Evolutionary conservation across 2,329 filamentous ascomycete genomes (phyloP).

Genomic region (Ophiostoma sp.): DNA sequence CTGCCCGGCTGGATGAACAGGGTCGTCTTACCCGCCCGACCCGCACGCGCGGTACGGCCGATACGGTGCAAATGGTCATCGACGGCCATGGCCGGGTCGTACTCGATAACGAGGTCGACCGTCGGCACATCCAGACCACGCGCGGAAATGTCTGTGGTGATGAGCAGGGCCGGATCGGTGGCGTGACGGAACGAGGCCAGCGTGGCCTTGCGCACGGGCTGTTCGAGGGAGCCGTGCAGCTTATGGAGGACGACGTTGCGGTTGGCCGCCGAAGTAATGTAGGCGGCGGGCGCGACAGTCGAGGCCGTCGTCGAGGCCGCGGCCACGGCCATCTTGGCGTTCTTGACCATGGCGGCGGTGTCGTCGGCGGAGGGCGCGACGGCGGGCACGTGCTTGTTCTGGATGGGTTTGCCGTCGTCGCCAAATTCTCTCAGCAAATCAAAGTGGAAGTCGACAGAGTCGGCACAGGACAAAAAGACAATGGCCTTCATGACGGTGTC

Average conservation of each 20-base stretch:
- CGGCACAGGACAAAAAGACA: slow-evolving; percentile 93
- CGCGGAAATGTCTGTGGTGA: slow-evolving; percentile 94
- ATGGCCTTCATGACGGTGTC: slow-evolving; percentile 96
- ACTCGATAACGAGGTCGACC: slow-evolving; percentile 92
- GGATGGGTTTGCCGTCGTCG: slow-evolving; percentile 18
- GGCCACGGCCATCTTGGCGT: slow-evolving; percentile 31
- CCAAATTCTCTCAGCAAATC: slow-evolving; percentile 64
- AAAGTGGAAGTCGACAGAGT: slow-evolving; percentile 96
- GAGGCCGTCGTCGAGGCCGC: slow-evolving; percentile 44
- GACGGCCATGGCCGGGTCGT: slow-evolving; percentile 90
- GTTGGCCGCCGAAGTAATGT: slow-evolving; percentile 75
- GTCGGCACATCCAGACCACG: slow-evolving; percentile 94
- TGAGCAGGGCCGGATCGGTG: slow-evolving; percentile 73
- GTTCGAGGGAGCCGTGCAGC: slow-evolving; percentile 88
- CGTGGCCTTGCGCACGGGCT: slow-evolving; percentile 83
- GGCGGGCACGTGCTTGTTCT: not conserved
- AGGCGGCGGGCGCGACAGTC: slow-evolving; percentile 68
- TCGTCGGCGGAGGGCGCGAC: slow-evolving; percentile 15
- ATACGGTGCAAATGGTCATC: slow-evolving; percentile 94
- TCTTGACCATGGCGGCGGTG: slow-evolving; percentile 30
- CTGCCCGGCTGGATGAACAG: slow-evolving; percentile 88
- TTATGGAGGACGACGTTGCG: slow-evolving; percentile 73
- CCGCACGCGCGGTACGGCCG: slow-evolving; percentile 90
- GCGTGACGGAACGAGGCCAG: slow-evolving; percentile 75
- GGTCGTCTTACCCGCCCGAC: slow-evolving; percentile 79